These are phyloP conservation scores for Cupressus sempervirens DNA, from an alignment of 75 land plant species.

Conservation along the genomic window DNA sequence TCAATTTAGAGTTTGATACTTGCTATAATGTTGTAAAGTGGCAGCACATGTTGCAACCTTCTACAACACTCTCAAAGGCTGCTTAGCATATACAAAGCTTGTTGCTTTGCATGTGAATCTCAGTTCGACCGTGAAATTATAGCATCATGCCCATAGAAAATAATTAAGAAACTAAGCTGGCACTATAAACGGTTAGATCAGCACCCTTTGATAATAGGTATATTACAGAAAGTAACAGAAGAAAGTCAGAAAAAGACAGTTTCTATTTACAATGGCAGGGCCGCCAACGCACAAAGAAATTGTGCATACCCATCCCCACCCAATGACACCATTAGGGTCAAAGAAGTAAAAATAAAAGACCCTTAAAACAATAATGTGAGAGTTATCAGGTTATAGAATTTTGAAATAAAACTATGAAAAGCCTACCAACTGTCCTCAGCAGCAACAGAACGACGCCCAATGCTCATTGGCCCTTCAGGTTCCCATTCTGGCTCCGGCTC, in stretches of 20 bases:
- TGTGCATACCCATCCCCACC: background rate
- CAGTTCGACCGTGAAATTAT: background rate
- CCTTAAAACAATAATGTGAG: background rate
- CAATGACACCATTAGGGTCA: background rate
- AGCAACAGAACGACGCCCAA: conserved; percentile 16
- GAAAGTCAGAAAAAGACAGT: background rate
- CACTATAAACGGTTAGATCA: background rate
- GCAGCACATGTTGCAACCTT: background rate
- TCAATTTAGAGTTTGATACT: background rate
- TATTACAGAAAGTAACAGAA: conserved; percentile 8
- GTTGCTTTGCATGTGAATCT: background rate
- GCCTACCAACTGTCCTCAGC: conserved; percentile 30
- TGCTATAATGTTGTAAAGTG: background rate
- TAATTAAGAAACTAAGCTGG: background rate
- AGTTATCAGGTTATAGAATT: background rate
- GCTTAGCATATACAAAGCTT: background rate
- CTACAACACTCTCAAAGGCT: background rate
- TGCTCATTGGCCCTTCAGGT: background rate
- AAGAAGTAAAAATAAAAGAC: too few species aligned
- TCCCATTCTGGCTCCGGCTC: conserved; percentile 65
- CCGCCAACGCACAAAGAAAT: background rate
- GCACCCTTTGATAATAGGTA: background rate
- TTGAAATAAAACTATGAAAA: background rate
- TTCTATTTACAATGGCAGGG: conserved; percentile 10
- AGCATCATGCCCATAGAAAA: background rate